A percentile compares a stretch with the other conserved stretches of the same genome.
Conservation (phyloP, 495 filamentous ascomycete species). For the Hypoxylon trugodes region DNA sequence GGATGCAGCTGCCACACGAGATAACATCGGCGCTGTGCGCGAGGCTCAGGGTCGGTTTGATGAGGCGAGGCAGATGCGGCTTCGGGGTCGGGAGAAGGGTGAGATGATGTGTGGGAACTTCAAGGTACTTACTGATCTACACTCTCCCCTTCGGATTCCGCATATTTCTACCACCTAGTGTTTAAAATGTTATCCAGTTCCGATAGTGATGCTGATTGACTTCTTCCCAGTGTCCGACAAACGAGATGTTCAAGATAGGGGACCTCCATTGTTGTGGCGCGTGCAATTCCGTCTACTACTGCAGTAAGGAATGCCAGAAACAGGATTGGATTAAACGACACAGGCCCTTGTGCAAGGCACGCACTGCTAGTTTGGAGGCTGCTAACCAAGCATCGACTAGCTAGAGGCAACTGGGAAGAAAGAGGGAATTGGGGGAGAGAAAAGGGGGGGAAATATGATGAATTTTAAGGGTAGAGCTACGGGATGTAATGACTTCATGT, state of each 20-base stretch:
- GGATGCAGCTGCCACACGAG: slow-evolving; percentile 8
- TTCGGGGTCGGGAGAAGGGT: slow-evolving; percentile 1
- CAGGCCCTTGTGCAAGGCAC: slow-evolving; percentile 14
- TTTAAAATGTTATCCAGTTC: too few relatives aligned
- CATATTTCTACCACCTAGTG: too few relatives aligned
- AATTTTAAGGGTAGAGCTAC: too few relatives aligned
- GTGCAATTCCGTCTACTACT: slow-evolving; percentile 23
- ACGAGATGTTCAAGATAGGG: background rate
- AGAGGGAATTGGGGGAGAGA: too few relatives aligned
- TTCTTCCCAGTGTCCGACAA: slow-evolving; percentile 4
- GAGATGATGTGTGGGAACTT: slow-evolving; percentile 19
- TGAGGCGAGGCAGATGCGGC: slow-evolving; percentile 19
- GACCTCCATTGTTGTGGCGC: slow-evolving; percentile 7
- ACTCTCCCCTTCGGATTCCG: background rate
- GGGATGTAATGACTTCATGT: too few relatives aligned
- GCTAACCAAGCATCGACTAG: too few relatives aligned
- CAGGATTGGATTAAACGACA: slow-evolving; percentile 13
- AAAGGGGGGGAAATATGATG: too few relatives aligned
- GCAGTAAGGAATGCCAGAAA: slow-evolving; percentile 11
- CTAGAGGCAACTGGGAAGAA: too few relatives aligned
- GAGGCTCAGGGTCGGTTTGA: slow-evolving; percentile 22
- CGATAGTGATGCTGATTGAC: background rate
- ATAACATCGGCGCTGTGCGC: slow-evolving; percentile 15
- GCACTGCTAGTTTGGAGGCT: too few relatives aligned
- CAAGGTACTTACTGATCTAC: background rate